These are phyloP conservation scores for Globisporangium cylindrosporum DNA, from an alignment of 352 stramenopile genomes.

Conservation along the genomic window DNA sequence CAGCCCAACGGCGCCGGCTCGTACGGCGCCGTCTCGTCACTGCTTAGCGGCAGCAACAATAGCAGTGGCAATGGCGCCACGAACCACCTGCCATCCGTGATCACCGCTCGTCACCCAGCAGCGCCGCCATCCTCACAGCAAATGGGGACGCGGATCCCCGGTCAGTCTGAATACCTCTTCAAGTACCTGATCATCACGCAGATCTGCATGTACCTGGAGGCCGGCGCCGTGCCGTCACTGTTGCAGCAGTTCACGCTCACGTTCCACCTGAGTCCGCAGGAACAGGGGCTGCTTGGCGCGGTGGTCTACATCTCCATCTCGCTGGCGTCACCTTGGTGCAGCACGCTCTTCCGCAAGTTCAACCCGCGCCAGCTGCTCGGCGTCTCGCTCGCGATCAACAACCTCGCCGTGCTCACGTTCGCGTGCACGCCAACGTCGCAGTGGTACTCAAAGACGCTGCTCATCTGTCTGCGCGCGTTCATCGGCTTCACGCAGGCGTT, in stretches of 20 bases:
- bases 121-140: not conserved
- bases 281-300: conserved; percentile 78
- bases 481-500: conserved; percentile 82
- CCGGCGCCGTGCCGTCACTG: conserved; percentile 77
- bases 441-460: conserved; percentile 73
- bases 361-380: conserved; percentile 62
- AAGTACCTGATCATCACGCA: conserved; percentile 84
- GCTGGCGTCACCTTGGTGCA: conserved; percentile 72
- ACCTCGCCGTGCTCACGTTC: conserved; percentile 68
- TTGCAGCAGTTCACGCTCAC: conserved; percentile 81
- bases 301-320: conserved; percentile 86
- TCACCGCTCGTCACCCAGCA: not conserved
- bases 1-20: not conserved
- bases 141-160: conserved; percentile 13
- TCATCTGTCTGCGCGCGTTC: conserved; percentile 67
- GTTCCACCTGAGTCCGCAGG: conserved; percentile 69
- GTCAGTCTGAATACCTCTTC: conserved; percentile 66
- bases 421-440: conserved; percentile 54
- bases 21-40: conserved; percentile 10
- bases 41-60: not conserved
- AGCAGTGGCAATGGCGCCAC: not conserved
- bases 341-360: conserved; percentile 80
- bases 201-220: conserved; percentile 86
- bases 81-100: not conserved
- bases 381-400: conserved; percentile 74